phyloP scores from a whole-genome alignment of 108 stramenopile genomes.

The Nitzschia inconspicua region DNA sequence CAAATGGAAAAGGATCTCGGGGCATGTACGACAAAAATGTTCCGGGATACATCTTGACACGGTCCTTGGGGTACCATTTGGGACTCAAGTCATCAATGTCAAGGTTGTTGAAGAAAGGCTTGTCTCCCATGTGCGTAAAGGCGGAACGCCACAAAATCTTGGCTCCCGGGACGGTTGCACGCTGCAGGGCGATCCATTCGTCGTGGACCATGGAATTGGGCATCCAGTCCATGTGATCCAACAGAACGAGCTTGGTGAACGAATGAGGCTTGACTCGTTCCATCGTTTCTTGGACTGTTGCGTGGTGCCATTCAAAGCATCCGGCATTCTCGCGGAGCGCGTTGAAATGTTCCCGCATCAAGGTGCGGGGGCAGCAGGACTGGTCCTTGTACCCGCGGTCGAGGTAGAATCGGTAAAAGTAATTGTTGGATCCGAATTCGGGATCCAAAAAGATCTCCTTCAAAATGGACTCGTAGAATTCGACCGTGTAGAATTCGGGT shows the following conservation, averaged over 20 bases:
- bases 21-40: conserved; percentile 56
- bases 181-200: conserved; percentile 61
- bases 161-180: conserved; percentile 52
- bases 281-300: conserved; percentile 60
- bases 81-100: conserved; percentile 54
- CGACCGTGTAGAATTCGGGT: conserved; percentile 58
- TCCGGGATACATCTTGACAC: conserved; percentile 64
- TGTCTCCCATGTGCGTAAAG: conserved; percentile 59
- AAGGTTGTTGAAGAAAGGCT: conserved; percentile 58
- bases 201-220: conserved; percentile 54
- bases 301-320: conserved; percentile 65
- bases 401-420: conserved; percentile 59
- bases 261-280: conserved; percentile 53
- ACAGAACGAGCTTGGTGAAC: conserved; percentile 54
- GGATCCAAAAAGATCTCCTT: conserved; percentile 55
- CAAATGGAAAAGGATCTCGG: conserved; percentile 43
- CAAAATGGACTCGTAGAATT: conserved; percentile 56
- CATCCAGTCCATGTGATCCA: conserved; percentile 71
- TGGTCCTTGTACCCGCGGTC: conserved; percentile 60
- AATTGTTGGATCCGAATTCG: conserved; percentile 48
- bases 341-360: conserved; percentile 44
- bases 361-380: conserved; percentile 52
- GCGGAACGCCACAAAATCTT: conserved; percentile 58
- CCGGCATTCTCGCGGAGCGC: conserved; percentile 42
- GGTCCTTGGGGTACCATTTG: conserved; percentile 55